Evolutionary conservation across 2,329 filamentous ascomycete genomes (phyloP), one percentile per base, ranked within the genome.

Genomic region (Berkeleyomyces basicola): DNA sequence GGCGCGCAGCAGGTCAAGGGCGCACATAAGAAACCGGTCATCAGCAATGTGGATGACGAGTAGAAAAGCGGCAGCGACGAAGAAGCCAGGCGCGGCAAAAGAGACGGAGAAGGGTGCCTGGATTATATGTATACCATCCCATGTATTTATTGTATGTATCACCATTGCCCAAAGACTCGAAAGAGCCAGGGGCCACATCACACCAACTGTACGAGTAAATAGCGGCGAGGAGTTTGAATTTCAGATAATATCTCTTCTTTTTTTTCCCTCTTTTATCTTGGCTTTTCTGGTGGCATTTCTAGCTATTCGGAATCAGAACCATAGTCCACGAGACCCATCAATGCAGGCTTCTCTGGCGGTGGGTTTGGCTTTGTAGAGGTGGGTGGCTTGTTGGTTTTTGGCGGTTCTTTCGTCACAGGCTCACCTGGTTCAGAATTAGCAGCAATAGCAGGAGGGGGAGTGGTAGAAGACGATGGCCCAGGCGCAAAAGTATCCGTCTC

Each of bases 271-370:
- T 23, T 61, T 44, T 16, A 58, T 53, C 14, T n/a, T 44, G 40
- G 42, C 39, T 59, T 31, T 3, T 42, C 40, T 58, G n/a, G 14
- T 51, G 14, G 6, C 10, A 33, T 46, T n/a, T 42, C 5, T 47
- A 33, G 33, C 44, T 58, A 64, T 46, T 64, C 59, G 7, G 59
- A 61, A 44, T 64, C 81, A 1, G 81, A 84, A 4, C 77, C 81
- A 66, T 84, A 84, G 63, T 74, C 76, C 10, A 83, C 81, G 46
- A 84, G 68, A 0, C 74, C 75, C 55, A 76, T 51, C 33, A 66
- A 42, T 53, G 66, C 14, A 11, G 64, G 61, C 58, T 68, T 66
- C 33, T 47, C n/a, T 14, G 39, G 44, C 16, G 59, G 33, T 59
- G 42, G 33, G n/a, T 59, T 63, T 57, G 59, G 5, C 39, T 36